A percentile compares a stretch with the other conserved stretches of the same genome.
phyloP scores from a whole-genome alignment of 768 basidiomycete genomes.

The Infundibulicybe gibba region DNA sequence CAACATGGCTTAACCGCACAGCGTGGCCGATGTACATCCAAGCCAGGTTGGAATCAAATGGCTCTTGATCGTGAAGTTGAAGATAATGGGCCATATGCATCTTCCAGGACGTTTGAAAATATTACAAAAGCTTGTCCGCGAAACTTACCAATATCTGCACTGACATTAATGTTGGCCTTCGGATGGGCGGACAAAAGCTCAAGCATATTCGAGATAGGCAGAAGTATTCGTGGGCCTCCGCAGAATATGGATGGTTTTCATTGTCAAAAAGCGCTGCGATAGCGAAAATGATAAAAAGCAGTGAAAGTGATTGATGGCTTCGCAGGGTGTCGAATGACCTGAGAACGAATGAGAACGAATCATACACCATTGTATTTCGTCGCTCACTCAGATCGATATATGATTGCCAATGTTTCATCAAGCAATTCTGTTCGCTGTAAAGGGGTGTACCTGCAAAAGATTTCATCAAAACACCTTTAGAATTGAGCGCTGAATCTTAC shows the following conservation, averaged over 20 bases:
- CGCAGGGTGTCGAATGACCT: slow-evolving; percentile 33
- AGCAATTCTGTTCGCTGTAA: slow-evolving; percentile 51
- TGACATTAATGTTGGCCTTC: slow-evolving; percentile 48
- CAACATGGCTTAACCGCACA: slow-evolving; percentile 56
- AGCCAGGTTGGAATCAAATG: slow-evolving; percentile 38
- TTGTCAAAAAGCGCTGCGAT: slow-evolving; percentile 63
- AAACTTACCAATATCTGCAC: slow-evolving; percentile 53
- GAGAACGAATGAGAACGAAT: slow-evolving; percentile 1
- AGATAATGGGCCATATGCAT: slow-evolving; percentile 47
- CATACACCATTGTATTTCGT: neutral
- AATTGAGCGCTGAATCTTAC: slow-evolving; percentile 28
- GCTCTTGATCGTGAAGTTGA: slow-evolving; percentile 51
- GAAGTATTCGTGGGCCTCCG: slow-evolving; percentile 61
- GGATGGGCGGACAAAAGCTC: slow-evolving; percentile 39
- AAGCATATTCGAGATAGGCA: slow-evolving; percentile 53
- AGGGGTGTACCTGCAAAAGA: slow-evolving; percentile 44
- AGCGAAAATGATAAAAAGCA: slow-evolving; percentile 66
- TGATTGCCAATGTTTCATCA: slow-evolving; percentile 47
- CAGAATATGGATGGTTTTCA: slow-evolving; percentile 38
- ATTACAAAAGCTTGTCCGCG: neutral
- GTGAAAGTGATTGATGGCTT: slow-evolving; percentile 51
- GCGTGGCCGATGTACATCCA: slow-evolving; percentile 61
- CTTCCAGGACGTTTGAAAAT: slow-evolving; percentile 10
- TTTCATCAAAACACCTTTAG: too few species aligned
- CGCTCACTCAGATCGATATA: slow-evolving; percentile 52